A percentile compares a stretch with the other conserved stretches of the same genome.
Evolutionary conservation across 768 basidiomycete genomes (phyloP).

Genomic region (Hygrophorus pudorinus): DNA sequence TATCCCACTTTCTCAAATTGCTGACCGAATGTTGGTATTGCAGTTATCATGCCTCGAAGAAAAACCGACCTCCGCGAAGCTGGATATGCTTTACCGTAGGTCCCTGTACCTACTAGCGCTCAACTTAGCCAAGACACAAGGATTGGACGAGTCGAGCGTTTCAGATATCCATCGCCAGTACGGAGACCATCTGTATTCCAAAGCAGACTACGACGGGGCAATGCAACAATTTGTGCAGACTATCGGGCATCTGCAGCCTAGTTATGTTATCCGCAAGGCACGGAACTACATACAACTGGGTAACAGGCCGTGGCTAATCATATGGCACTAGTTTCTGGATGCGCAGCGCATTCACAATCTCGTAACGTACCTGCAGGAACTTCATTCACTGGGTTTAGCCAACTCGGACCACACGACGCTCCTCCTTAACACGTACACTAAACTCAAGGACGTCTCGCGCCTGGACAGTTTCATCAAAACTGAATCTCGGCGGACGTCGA

Average conservation of each 20-base stretch:
- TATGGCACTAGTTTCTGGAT: constrained; percentile 69
- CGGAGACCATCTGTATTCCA: constrained; percentile 84
- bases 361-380: constrained; percentile 90
- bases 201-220: constrained; percentile 87
- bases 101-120: constrained; percentile 75
- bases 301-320: background rate
- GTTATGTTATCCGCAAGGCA: constrained; percentile 96
- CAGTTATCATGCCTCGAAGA: constrained; percentile 64
- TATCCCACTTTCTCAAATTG: background rate
- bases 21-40: background rate
- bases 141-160: constrained; percentile 59
- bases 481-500: constrained; percentile 44
- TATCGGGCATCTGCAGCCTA: constrained; percentile 81
- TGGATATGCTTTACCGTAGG: constrained; percentile 77
- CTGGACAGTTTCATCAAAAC: constrained; percentile 90
- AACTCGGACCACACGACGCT: constrained; percentile 97
- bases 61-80: constrained; percentile 74
- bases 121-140: constrained; percentile 71
- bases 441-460: constrained; percentile 82
- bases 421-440: constrained; percentile 94
- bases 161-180: constrained; percentile 87
- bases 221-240: constrained; percentile 92
- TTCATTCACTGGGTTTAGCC: constrained; percentile 82
- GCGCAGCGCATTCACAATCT: constrained; percentile 94
- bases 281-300: background rate